These are phyloP conservation scores for Saturnispora serradocipensis DNA, from an alignment of 805 yeast species.

Conservation along the genomic window DNA sequence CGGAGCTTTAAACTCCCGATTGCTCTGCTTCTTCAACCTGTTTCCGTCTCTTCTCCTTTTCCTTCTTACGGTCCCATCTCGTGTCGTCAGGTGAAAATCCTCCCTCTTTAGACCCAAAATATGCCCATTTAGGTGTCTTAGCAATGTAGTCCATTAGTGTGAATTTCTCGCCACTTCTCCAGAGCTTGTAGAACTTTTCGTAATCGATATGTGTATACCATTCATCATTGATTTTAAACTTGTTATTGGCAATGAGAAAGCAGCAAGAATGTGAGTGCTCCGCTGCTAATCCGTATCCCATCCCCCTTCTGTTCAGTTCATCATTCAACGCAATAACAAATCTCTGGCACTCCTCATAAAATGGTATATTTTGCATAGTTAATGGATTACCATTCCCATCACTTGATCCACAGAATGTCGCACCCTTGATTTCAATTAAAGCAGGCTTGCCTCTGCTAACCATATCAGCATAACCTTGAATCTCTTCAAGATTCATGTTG, in stretches of 20 bases:
- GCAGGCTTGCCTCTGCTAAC: constrained; percentile 77
- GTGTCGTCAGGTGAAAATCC: constrained; percentile 88
- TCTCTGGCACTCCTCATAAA: constrained; percentile 76
- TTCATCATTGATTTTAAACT: constrained; percentile 57
- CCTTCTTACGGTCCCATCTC: constrained; percentile 55
- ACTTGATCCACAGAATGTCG: constrained; percentile 90
- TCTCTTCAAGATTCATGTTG: constrained; percentile 70
- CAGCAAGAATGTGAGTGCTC: constrained; percentile 96
- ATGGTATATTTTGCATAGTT: constrained; percentile 93
- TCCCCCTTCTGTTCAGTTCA: constrained; percentile 57
- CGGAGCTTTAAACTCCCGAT: not conserved
- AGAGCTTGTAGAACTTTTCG: constrained; percentile 59
- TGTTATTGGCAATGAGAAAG: constrained; percentile 68
- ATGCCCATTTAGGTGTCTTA: constrained; percentile 86
- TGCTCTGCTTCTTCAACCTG: constrained; percentile 18
- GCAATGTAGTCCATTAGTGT: constrained; percentile 71
- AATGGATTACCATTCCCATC: constrained; percentile 75
- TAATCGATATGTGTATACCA: constrained; percentile 93
- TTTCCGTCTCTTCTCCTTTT: constrained; percentile 38
- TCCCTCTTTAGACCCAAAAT: constrained; percentile 75
- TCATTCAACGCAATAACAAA: constrained; percentile 59
- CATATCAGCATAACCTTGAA: constrained; percentile 76
- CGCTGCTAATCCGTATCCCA: constrained; percentile 77
- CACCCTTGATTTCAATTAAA: constrained; percentile 88
- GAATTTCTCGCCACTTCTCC: constrained; percentile 54